Evolutionary conservation across 129 eudicot genomes (phyloP), one percentile per base, ranked within the genome.

Genomic region (Apium graveolens): DNA sequence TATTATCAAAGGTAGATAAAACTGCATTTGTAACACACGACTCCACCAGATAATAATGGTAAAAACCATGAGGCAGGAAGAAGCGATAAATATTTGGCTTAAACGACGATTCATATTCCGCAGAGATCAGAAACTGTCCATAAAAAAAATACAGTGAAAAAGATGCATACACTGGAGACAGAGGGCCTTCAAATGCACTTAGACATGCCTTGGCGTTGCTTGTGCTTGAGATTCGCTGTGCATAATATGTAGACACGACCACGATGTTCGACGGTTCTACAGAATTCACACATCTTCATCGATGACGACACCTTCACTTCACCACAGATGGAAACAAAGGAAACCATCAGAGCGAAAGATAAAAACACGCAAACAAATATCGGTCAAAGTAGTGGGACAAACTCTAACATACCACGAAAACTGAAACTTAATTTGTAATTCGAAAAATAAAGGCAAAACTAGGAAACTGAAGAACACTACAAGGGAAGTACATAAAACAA

Each of bases 281-380:
- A 88, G 42, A 71, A 88, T 76, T 88, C 89, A 34, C 92, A 88
- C n/a, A n/a, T n/a, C 79, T 86, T 88, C 74, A 86, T 88, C 20
- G 89, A 86, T 0, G 89, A 86, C 8, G 86, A 77, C 48, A 88
- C 89, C 92, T 88, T 88, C 92, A 88, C 86, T 35, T 78, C 80
- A 71, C 71, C 43, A 68, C 29, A 20, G 29, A 73, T 60, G 6
- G 7, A 49, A 38, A 66, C 1, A 29, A 27, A 75, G 45, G 12
- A 41, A 69, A 44, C 48, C 55, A 65, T 65, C 27, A 44, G 1
- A 38, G 12, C 37, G 37, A 7, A 27, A 57, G 31, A 57, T n/a
- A 7, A 24, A 11, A 41, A 41, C 11, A 41, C n/a, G 44, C 44
- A 8, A 1, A 41, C 44, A 41, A 41, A 0, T 41, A 41, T 41